Base-by-base conservation (phyloP, 2,329 filamentous ascomycete genomes). In the Nigrospora osmanthi region DNA sequence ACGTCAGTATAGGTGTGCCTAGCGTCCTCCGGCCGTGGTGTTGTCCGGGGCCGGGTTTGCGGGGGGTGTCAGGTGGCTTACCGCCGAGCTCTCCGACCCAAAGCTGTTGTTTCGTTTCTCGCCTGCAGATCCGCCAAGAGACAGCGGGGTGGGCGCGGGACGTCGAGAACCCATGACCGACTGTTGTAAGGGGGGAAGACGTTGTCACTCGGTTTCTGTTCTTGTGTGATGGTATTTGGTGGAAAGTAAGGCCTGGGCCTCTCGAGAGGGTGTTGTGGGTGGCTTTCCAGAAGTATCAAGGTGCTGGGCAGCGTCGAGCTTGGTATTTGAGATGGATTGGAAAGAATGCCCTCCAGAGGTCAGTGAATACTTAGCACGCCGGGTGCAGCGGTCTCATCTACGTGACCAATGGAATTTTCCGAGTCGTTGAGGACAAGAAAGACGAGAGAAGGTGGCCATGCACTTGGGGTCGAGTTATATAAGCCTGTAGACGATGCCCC, bases 341-440 rank as follows among this genome's bases (percentile, higher is more conserved):
- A 56, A 54, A 47, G 53, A 54, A 47, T 48, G 54, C 52, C 55
- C 55, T 41, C 54, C 52, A 55, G 55, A 53, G 55, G 33, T 36
- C 54, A 35, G 30, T 49, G 37, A 45, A 47, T 44, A 31, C 45
- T 31, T 49, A 34, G 51, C 53, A 56, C 55, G 12, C 55, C 54
- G 49, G 55, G 55, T 56, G 55, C 54, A 47, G 35, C 47, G 43
- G 40, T 39, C 16, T 51, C 44, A 47, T 28, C 2, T 28, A 28
- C 23, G 23, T 28, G 23, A 28, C 10, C 23, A 28, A 28, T 28
- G 23, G 23, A 28, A 4, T 7, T 28, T 28, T 28, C 23, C 23
- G 23, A 10, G 23, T 7, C 10, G 23, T 7, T 2, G 23, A 28
- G 6, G 23, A 10, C 23, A 10, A 28, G 23, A 10, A 28, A 10